phyloP scores from a whole-genome alignment of 129 eudicot species.

The Artemisia argyi region DNA sequence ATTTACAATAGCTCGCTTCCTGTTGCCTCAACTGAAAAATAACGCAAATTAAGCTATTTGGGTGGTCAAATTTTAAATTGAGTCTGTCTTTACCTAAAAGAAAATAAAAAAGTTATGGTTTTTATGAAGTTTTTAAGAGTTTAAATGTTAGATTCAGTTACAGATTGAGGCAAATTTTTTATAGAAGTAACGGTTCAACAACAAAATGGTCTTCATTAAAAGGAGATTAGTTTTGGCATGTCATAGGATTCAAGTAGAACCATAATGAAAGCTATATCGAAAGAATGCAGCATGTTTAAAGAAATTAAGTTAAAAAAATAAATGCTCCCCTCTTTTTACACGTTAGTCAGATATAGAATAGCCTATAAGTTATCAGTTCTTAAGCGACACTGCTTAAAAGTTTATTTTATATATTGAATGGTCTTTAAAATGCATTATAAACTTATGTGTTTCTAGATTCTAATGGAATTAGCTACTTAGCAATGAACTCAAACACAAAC shows the following conservation, averaged over 20 bases:
- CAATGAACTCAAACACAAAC: neutral
- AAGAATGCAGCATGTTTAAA: neutral
- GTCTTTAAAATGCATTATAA: neutral
- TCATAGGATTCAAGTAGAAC: slow-evolving; percentile 8
- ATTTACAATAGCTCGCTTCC: too few relatives aligned
- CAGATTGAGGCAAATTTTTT: too few relatives aligned
- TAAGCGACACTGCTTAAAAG: neutral
- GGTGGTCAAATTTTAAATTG: too few relatives aligned
- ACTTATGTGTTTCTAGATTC: slow-evolving; percentile 6
- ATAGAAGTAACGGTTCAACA: too few relatives aligned
- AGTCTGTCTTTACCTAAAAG: too few relatives aligned
- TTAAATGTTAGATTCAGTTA: too few relatives aligned
- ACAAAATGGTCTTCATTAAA: too few relatives aligned
- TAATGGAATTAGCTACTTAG: neutral
- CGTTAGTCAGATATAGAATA: neutral
- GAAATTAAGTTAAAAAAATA: neutral
- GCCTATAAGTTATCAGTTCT: neutral
- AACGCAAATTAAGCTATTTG: too few relatives aligned
- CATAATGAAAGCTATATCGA: neutral
- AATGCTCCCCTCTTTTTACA: neutral
- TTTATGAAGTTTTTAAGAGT: too few relatives aligned
- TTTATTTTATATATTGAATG: neutral
- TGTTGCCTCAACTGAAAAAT: too few relatives aligned
- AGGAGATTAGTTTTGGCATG: too few relatives aligned
- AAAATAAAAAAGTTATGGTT: too few relatives aligned